phyloP scores from a whole-genome alignment of 352 stramenopile genomes.

The Phytopythium litorale region DNA sequence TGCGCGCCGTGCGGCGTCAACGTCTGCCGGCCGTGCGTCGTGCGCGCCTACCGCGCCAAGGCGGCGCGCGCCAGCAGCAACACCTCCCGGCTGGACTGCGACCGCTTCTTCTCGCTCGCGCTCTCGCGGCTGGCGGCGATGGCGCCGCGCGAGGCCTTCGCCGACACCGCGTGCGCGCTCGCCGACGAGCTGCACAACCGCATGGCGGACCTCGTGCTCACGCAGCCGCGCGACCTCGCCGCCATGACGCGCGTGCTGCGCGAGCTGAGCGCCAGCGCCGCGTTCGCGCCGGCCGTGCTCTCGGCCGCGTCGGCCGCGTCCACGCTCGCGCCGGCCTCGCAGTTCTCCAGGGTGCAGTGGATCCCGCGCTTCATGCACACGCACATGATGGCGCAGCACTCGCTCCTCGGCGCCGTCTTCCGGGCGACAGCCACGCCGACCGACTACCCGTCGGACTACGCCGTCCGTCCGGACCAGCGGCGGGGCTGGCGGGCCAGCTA shows the following conservation, averaged over 20 bases:
- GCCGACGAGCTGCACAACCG: slow-evolving; percentile 43
- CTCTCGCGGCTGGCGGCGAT: slow-evolving; percentile 13
- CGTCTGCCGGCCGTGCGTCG: slow-evolving; percentile 24
- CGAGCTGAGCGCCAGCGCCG: slow-evolving; percentile 29
- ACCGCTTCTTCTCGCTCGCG: slow-evolving; percentile 26
- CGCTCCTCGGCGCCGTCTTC: slow-evolving; percentile 59
- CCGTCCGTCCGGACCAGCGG: slow-evolving; percentile 24
- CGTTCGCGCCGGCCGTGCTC: slow-evolving; percentile 27
- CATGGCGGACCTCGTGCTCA: slow-evolving; percentile 45
- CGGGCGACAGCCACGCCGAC: slow-evolving; percentile 58
- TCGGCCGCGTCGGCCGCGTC: slow-evolving; percentile 7
- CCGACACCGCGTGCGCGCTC: slow-evolving; percentile 13
- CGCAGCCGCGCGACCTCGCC: slow-evolving; percentile 38
- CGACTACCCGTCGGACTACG: slow-evolving; percentile 23
- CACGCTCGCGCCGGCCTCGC: slow-evolving; percentile 7
- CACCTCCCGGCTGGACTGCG: slow-evolving; percentile 10
- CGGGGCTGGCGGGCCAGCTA: slow-evolving; percentile 48
- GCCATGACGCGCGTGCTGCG: slow-evolving; percentile 36
- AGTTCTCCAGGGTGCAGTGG: slow-evolving; percentile 25
- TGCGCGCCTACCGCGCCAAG: not conserved
- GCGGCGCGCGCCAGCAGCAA: slow-evolving; percentile 20
- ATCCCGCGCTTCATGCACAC: slow-evolving; percentile 41
- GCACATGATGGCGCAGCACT: slow-evolving; percentile 46
- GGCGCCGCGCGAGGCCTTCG: not conserved
- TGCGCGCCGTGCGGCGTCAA: slow-evolving; percentile 26